Evolutionary conservation across 140 eudicot genomes (phyloP), one percentile per base, ranked within the genome.

Genomic region (Cichorium intybus): DNA sequence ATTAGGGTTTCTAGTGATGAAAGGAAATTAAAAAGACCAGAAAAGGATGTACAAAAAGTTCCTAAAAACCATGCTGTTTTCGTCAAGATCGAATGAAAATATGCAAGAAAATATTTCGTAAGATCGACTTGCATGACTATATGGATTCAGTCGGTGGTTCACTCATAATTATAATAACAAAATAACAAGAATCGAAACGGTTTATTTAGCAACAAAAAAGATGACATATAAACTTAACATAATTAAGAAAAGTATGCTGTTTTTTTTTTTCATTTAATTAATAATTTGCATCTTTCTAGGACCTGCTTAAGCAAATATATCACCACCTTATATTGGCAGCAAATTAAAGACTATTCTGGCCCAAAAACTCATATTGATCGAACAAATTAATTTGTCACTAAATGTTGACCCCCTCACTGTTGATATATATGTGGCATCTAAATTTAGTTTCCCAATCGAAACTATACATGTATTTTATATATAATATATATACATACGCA

Each of bases 1-100:
- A 17, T 77, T 77, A 59, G 67, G 75, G 82, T 60, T 71, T 66
- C 56, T 47, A 69, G 77, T 66, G 62, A 72, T 66, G 76, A 47
- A 28, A 62, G 46, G 53, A 54, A 22, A n/a, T n/a, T n/a, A n/a
- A 20, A 26, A 54, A 18, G 10, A 29, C 27, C 33, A 20, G 62
- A 50, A 62, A 29, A 49, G 29, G 37, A 69, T 26, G 55, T 23
- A 35, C 10, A 29, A 74, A 66, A 64, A 65, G 60, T 47, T 65
- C 17, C 20, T 16, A 31, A 65, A 73, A 57, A 18, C 49, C 52
- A 55, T 63, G 7, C 60, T 60, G 22, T 20, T 48, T 29, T 48
- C 16, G 31, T 12, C 7, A 24, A 43, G 23, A 69, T 45, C 27
- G 7, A 56, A 21, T 7, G 17, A 8, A 53, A 10, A 16, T 43